These are phyloP conservation scores for Lepidium africanum DNA, from an alignment of 345 rosid species.

Conservation along the genomic window DNA sequence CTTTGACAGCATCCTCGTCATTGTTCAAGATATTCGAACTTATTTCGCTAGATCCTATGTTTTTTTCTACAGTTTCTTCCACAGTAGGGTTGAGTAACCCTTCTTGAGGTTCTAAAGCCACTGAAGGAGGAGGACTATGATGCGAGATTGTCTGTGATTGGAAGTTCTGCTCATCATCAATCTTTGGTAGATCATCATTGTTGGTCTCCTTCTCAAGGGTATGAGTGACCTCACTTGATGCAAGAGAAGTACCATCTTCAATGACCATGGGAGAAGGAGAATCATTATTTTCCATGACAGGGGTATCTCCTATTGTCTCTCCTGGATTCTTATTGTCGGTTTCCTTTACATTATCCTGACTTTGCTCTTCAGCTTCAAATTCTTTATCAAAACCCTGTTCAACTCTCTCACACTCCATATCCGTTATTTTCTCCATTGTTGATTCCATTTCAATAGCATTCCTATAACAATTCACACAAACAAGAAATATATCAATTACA, in stretches of 20 bases:
- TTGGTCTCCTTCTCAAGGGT: background rate
- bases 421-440: slow-evolving; percentile 6
- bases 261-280: slow-evolving; percentile 15
- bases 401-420: slow-evolving; percentile 9
- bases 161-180: slow-evolving; percentile 18
- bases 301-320: slow-evolving; percentile 5
- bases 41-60: slow-evolving; percentile 6
- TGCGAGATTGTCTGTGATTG: slow-evolving; percentile 13
- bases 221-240: slow-evolving; percentile 7
- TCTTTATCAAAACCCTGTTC: background rate
- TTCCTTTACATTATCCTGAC: slow-evolving; percentile 7
- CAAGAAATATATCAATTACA: background rate
- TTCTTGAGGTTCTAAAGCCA: slow-evolving; percentile 23
- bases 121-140: slow-evolving; percentile 8
- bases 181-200: slow-evolving; percentile 2
- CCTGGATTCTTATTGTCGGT: background rate
- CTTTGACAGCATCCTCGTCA: slow-evolving; percentile 4
- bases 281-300: slow-evolving; percentile 7
- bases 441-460: slow-evolving; percentile 19
- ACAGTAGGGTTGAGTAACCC: slow-evolving; percentile 8
- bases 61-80: slow-evolving; percentile 13
- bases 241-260: slow-evolving; percentile 11
- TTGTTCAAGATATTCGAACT: background rate
- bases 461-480: slow-evolving; percentile 11
- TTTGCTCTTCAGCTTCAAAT: background rate